Base-by-base conservation (phyloP, 805 yeast genomes). In the Isabelozyma rhagii region DNA sequence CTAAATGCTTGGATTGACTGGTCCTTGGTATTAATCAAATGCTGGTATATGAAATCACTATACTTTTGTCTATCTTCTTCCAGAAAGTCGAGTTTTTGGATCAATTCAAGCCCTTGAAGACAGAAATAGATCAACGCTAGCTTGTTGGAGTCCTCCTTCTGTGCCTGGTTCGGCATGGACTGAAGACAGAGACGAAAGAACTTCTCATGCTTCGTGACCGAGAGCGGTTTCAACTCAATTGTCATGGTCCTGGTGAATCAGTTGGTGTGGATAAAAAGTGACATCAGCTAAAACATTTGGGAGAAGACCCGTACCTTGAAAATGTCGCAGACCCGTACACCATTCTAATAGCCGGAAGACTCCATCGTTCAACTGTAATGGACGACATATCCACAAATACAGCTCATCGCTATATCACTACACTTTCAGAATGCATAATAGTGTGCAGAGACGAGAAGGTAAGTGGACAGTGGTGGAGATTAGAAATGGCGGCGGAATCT, bases 51-150 rank as follows among this genome's bases (percentile, higher is more conserved):
- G 70, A 76, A 71, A 2, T 74, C 61, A 1, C 71, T 59, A 57
- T 71, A 70, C 17, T 60, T 52, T n/a, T 47, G 39, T 11, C 59
- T 46, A 41, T 75, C 68, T 15, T 57, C 49, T 10, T 50, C 45
- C 2, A 60, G 42, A 52, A 71, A 62, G 48, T 68, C 51, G 28
- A 80, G 59, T 38, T 55, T 56, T 3, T 68, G 66, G n/a, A 80
- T 51, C 10, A 85, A 54, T 27, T 74, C 80, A 10, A 85, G 69
- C 0, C 91, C 92, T 31, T 80, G 74, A 1, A 90, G 60, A 41
- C 88, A 77, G 61, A 89, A 89, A 62, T 84, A 88, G 2, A 84
- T 71, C n/a, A 91, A 64, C 5, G 93, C 82, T 44, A 89, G 60
- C 53, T 79, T 81, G 57, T 85, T 86, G 5, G 89, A 78, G 58